Conservation (phyloP, 2,329 filamentous ascomycete species). For the Penicillium sp. region DNA sequence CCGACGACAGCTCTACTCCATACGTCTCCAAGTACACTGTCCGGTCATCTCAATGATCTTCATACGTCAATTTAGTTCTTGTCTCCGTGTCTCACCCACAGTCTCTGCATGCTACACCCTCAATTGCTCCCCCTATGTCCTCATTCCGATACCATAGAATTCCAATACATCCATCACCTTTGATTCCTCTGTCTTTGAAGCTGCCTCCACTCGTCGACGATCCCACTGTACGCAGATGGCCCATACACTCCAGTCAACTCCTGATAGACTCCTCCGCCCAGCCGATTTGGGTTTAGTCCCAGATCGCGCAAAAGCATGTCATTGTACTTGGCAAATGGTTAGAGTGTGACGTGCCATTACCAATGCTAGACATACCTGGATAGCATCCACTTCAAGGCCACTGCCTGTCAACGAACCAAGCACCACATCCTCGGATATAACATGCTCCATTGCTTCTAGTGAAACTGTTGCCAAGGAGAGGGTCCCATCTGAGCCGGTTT, state of each 20-base stretch:
- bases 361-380: constrained; percentile 15
- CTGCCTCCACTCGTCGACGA: constrained; percentile 28
- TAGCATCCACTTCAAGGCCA: constrained; percentile 23
- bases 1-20: too few relatives aligned
- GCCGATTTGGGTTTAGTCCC: constrained; percentile 25
- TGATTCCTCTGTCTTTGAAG: not conserved
- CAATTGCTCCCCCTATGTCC: too few relatives aligned
- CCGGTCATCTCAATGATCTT: too few relatives aligned
- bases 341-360: not conserved
- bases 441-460: constrained; percentile 6
- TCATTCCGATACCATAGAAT: not conserved
- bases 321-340: constrained; percentile 23
- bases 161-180: not conserved
- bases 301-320: constrained; percentile 27
- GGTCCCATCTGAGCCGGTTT: not conserved
- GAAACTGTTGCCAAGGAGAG: constrained; percentile 8
- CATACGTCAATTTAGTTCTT: too few relatives aligned
- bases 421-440: constrained; percentile 25
- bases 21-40: too few relatives aligned
- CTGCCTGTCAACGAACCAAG: constrained; percentile 21
- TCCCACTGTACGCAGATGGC: constrained; percentile 26
- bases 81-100: too few relatives aligned
- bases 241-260: constrained; percentile 26
- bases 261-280: constrained; percentile 18
- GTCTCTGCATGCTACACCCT: not conserved